Evolutionary conservation across 192 early-diverging fungal species (phyloP).

Genomic region (Lobulomyces angularis): DNA sequence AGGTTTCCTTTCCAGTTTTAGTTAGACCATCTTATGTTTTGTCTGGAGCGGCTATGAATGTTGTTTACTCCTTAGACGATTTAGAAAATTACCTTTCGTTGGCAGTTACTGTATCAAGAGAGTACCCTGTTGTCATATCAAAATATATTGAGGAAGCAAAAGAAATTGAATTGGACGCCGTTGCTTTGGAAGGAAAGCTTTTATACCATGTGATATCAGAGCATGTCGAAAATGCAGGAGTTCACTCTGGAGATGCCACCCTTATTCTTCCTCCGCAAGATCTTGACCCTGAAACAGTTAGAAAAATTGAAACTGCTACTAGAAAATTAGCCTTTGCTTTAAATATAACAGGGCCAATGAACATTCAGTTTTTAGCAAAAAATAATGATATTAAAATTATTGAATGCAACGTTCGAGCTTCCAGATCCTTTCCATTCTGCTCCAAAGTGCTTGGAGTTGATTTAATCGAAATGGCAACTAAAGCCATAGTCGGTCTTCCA

Average conservation of each 20-base stretch:
- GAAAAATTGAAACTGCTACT: conserved; percentile 84
- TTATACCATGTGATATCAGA: conserved; percentile 81
- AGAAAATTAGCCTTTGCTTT: conserved; percentile 84
- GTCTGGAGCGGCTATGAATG: conserved; percentile 99
- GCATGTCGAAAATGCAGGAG: conserved; percentile 98
- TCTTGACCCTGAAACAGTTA: conserved; percentile 84
- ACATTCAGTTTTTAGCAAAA: conserved; percentile 99
- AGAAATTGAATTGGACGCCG: conserved; percentile 99
- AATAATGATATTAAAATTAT: conserved; percentile 99
- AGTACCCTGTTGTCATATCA: conserved; percentile 92
- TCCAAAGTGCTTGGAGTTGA: conserved; percentile 92
- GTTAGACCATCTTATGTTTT: conserved; percentile 97
- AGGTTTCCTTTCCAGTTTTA: conserved; percentile 87
- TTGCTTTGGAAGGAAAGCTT: conserved; percentile 83
- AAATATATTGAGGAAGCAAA: conserved; percentile 98
- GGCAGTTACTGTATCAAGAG: conserved; percentile 83
- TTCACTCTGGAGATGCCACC: conserved; percentile 98
- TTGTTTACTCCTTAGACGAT: conserved; percentile 73
- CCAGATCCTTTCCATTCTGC: conserved; percentile 94
- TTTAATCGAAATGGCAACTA: conserved; percentile 93
- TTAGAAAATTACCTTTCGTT: conserved; percentile 74
- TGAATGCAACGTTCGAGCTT: conserved; percentile 95
- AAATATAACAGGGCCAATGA: conserved; percentile 93
- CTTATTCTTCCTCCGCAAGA: conserved; percentile 90
- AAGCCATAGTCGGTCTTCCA: conserved; percentile 77